Evolutionary conservation across 1,284 basidiomycete genomes (phyloP).

Genomic region (Phellopilus nigrolimitatus): DNA sequence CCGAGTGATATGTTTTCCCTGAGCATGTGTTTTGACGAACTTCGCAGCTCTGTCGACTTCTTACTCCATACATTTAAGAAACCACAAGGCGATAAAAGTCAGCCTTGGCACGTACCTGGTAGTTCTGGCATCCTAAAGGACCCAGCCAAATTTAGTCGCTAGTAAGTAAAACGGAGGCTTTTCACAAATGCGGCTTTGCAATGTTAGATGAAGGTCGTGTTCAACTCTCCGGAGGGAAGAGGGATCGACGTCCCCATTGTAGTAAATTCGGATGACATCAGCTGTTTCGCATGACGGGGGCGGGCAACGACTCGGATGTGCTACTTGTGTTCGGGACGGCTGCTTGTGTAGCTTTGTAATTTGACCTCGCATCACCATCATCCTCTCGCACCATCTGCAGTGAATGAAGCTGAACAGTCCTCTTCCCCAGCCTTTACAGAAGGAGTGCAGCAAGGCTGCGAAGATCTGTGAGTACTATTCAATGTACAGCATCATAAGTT

Average conservation of each 20-base stretch:
- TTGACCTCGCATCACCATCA: neutral
- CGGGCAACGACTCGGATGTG: too few relatives aligned
- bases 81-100: neutral
- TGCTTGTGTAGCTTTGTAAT: too few relatives aligned
- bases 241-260: too few relatives aligned
- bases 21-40: slow-evolving; percentile 51
- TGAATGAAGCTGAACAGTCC: slow-evolving; percentile 63
- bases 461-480: slow-evolving; percentile 55
- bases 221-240: too few relatives aligned
- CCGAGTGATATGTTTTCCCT: slow-evolving; percentile 50
- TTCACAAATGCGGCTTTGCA: neutral
- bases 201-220: too few relatives aligned
- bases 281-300: neutral
- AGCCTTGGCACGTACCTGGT: slow-evolving; percentile 41
- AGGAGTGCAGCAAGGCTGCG: slow-evolving; percentile 71
- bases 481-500: slow-evolving; percentile 4
- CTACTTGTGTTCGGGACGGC: slow-evolving; percentile 11
- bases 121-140: slow-evolving; percentile 66
- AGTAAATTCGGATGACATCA: too few relatives aligned
- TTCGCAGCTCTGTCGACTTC: slow-evolving; percentile 28
- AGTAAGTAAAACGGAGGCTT: neutral
- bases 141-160: neutral
- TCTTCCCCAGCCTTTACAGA: slow-evolving; percentile 64
- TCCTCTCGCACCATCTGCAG: neutral
- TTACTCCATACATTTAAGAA: neutral